Conservation (phyloP, 208 protist genomes). For the Novymonas esmeraldas region DNA sequence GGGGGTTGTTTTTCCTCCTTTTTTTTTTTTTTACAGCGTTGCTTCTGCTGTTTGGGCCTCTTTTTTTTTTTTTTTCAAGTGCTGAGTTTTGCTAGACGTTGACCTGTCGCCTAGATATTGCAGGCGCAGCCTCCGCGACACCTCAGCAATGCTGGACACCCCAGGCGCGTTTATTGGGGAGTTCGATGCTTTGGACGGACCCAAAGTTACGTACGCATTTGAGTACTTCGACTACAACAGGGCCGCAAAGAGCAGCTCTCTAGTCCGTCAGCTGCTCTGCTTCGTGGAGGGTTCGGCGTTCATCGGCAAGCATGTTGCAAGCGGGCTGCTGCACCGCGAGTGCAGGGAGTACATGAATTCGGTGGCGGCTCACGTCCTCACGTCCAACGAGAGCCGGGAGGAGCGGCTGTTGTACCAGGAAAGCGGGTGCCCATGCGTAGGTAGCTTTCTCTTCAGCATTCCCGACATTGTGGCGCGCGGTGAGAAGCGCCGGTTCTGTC, state of each 20-base stretch:
- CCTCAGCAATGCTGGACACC: slow-evolving; percentile 22
- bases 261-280: slow-evolving; percentile 23
- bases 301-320: slow-evolving; percentile 43
- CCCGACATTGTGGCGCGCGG: slow-evolving; percentile 83
- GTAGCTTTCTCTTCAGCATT: slow-evolving; percentile 73
- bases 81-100: neutral
- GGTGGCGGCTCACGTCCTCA: slow-evolving; percentile 63
- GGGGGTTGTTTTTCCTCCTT: neutral
- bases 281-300: slow-evolving; percentile 35
- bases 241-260: neutral
- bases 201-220: slow-evolving; percentile 61
- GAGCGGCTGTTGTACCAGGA: slow-evolving; percentile 76
- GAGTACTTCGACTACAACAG: slow-evolving; percentile 70
- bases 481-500: slow-evolving; percentile 76
- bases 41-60: no score
- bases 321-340: slow-evolving; percentile 46
- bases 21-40: neutral
- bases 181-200: slow-evolving; percentile 78
- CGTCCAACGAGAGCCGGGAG: slow-evolving; percentile 64
- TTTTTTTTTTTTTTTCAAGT: slow-evolving; percentile 1
- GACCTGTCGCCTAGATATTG: neutral
- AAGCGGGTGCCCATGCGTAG: slow-evolving; percentile 52
- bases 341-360: slow-evolving; percentile 52
- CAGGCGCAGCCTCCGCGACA: no score
- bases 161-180: slow-evolving; percentile 77